Evolutionary conservation across 1,139 yeast species (phyloP).

Genomic region (Candida sp.): DNA sequence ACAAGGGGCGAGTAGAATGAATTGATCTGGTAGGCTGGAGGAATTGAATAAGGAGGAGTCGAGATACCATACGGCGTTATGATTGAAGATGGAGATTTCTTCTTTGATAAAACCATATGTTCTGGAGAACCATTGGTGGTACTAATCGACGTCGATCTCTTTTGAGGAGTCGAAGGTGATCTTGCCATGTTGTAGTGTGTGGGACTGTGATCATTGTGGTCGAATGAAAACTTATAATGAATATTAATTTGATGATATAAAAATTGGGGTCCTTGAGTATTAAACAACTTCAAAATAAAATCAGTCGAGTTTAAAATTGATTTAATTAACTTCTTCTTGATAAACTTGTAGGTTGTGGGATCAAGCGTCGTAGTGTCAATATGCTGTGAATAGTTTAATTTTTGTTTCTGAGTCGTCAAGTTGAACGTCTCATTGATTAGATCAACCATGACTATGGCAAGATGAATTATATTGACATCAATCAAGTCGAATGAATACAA

Average conservation of each 20-base stretch:
- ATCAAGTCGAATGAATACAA: conserved; percentile 36
- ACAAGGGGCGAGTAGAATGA: neutral
- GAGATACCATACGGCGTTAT: neutral
- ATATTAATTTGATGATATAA: conserved; percentile 19
- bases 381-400: conserved; percentile 6
- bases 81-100: neutral
- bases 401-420: conserved; percentile 3
- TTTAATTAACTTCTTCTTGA: conserved; percentile 28
- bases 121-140: conserved; percentile 9
- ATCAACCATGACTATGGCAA: conserved; percentile 34
- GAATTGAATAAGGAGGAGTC: conserved; percentile 3
- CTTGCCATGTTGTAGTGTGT: conserved; percentile 12
- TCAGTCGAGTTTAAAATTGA: conserved; percentile 32
- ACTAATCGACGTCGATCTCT: neutral
- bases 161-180: conserved; percentile 5
- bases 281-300: conserved; percentile 28
- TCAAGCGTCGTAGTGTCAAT: conserved; percentile 12
- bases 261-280: conserved; percentile 34
- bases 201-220: neutral
- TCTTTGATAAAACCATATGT: neutral
- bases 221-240: neutral
- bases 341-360: conserved; percentile 20
- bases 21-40: conserved; percentile 2
- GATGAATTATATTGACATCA: conserved; percentile 28
- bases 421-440: conserved; percentile 28